Conservation (phyloP, 306 rosid genomes). For the Fragaria nilgerrensis region DNA sequence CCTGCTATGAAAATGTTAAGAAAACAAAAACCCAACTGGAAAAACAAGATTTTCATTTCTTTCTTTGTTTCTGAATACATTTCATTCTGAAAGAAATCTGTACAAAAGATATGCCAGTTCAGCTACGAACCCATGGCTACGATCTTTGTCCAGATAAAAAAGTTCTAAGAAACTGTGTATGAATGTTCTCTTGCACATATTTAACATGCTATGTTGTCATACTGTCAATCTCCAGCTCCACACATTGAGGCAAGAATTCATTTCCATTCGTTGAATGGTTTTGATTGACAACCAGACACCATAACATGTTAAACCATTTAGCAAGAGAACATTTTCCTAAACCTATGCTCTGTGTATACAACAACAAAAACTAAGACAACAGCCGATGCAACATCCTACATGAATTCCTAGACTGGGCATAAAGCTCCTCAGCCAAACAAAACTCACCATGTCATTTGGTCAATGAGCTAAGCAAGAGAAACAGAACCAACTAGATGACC, state of each 20-base stretch:
- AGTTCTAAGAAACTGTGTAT: neutral
- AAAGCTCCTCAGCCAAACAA: neutral
- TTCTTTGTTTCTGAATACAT: neutral
- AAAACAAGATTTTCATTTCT: neutral
- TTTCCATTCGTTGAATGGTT: neutral
- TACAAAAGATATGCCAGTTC: neutral
- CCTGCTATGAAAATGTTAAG: neutral
- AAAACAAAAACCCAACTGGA: neutral
- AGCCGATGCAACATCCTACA: neutral
- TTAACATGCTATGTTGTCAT: neutral
- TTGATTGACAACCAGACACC: neutral
- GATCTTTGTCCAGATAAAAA: neutral
- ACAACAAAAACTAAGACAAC: conserved; percentile 7
- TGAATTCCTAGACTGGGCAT: neutral
- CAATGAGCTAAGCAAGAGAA: conserved; percentile 29
- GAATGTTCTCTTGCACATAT: neutral
- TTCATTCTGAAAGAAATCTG: neutral
- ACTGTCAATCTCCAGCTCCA: neutral
- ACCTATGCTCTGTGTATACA: conserved; percentile 11
- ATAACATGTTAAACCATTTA: neutral
- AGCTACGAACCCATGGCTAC: conserved; percentile 10
- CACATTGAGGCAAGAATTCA: neutral
- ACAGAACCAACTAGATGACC: conserved; percentile 7
- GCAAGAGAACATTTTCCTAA: conserved; percentile 3
- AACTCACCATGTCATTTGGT: conserved; percentile 15